phyloP scores from a whole-genome alignment of 371 early-diverging fungal genomes.

The Parasitella parasitica region DNA sequence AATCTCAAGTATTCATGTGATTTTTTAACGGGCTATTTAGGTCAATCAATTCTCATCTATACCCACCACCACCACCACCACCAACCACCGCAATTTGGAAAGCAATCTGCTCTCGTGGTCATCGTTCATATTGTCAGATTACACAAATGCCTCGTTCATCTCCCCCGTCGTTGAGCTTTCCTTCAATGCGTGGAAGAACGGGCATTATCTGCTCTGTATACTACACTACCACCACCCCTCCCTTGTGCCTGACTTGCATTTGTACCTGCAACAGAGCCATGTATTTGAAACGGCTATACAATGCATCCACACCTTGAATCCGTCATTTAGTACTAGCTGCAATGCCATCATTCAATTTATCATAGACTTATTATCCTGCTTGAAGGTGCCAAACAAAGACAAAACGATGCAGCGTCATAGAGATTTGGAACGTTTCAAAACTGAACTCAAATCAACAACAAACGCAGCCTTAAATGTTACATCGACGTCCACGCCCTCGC shows the following conservation, averaged over 20 bases:
- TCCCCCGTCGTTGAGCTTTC: constrained; percentile 56
- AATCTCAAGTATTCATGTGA: too few species aligned
- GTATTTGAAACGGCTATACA: not conserved
- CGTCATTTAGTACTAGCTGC: not conserved
- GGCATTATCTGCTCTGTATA: constrained; percentile 62
- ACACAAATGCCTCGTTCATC: constrained; percentile 48
- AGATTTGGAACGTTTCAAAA: constrained; percentile 24
- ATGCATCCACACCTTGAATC: not conserved
- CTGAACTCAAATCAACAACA: not conserved
- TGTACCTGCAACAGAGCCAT: not conserved
- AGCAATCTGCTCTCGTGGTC: constrained; percentile 63
- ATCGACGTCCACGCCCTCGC: not conserved
- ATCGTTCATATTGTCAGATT: constrained; percentile 54
- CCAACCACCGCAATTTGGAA: constrained; percentile 31
- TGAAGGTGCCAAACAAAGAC: constrained; percentile 6
- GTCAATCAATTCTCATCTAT: constrained; percentile 29
- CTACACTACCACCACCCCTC: constrained; percentile 66
- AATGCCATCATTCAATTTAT: not conserved
- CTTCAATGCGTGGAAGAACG: constrained; percentile 59
- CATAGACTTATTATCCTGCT: not conserved
- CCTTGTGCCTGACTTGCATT: constrained; percentile 51
- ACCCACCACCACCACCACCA: too few species aligned
- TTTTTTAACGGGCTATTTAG: constrained; percentile 14
- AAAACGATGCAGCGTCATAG: constrained; percentile 12
- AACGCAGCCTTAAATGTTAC: constrained; percentile 2